A percentile compares a stretch with the other conserved stretches of the same genome.
These are phyloP conservation scores for Massospora cicadina DNA, from an alignment of 371 early-diverging fungal genomes.

Conservation along the genomic window DNA sequence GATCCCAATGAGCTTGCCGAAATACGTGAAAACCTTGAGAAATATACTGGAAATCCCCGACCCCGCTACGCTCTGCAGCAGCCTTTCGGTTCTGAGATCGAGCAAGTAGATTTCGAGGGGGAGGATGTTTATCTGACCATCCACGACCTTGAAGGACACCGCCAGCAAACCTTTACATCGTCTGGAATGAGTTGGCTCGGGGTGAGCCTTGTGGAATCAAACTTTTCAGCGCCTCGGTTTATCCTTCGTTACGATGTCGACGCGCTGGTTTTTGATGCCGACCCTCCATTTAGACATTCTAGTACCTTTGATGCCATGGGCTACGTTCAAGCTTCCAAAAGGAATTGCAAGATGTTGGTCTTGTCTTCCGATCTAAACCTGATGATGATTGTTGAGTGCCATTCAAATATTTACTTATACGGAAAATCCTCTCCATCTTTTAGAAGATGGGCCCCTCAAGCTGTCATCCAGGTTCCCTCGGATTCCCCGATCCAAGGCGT, in stretches of 20 bases:
- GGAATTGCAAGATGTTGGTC: slow-evolving; percentile 32
- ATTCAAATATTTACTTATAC: neutral
- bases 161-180: neutral
- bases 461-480: neutral
- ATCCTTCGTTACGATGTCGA: slow-evolving; percentile 58
- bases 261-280: slow-evolving; percentile 31
- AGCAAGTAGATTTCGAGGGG: slow-evolving; percentile 45
- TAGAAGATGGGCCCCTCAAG: neutral
- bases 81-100: slow-evolving; percentile 33
- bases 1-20: slow-evolving; percentile 36
- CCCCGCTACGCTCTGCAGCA: slow-evolving; percentile 16
- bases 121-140: slow-evolving; percentile 27
- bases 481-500: neutral
- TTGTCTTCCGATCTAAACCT: neutral
- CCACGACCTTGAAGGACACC: slow-evolving; percentile 13
- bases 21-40: slow-evolving; percentile 37
- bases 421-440: neutral
- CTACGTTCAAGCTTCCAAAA: slow-evolving; percentile 66
- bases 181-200: neutral
- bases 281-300: slow-evolving; percentile 22
- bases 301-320: slow-evolving; percentile 53
- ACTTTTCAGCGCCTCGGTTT: slow-evolving; percentile 22
- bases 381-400: neutral
- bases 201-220: neutral
- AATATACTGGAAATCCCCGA: slow-evolving; percentile 30